Percentiles rank a stretch among this genome's conserved stretches.
phyloP scores from a whole-genome alignment of 2,329 filamentous ascomycete species.

The Pseudocercospora ulei region DNA sequence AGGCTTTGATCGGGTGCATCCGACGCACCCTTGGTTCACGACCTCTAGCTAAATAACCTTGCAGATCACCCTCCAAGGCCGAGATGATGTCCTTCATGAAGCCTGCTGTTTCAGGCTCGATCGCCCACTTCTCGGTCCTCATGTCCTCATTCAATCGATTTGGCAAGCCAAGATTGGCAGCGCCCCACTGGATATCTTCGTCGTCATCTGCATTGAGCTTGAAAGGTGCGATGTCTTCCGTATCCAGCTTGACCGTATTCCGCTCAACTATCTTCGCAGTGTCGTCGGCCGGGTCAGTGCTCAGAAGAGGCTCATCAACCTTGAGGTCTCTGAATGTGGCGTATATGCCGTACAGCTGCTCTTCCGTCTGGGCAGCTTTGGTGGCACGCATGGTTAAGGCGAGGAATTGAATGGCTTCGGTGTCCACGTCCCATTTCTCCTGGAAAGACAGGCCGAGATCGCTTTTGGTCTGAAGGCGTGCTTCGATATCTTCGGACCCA shows the following conservation, averaged over 20 bases:
- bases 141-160: constrained; percentile 16
- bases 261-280: constrained; percentile 34
- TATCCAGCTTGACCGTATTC: constrained; percentile 19
- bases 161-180: constrained; percentile 16
- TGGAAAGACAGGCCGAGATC: neutral
- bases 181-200: constrained; percentile 39
- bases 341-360: constrained; percentile 3
- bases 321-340: constrained; percentile 29
- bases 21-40: constrained; percentile 26
- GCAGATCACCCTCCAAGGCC: constrained; percentile 18
- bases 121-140: constrained; percentile 34
- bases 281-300: constrained; percentile 41
- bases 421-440: constrained; percentile 30
- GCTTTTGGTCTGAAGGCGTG: neutral
- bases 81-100: constrained; percentile 35
- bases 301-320: constrained; percentile 42
- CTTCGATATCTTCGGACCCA: neutral
- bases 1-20: neutral
- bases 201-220: constrained; percentile 37
- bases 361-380: constrained; percentile 9
- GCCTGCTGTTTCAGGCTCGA: constrained; percentile 33
- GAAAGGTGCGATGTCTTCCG: constrained; percentile 26
- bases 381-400: constrained; percentile 16
- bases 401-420: constrained; percentile 23
- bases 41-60: constrained; percentile 15